Evolutionary conservation across 352 stramenopile genomes (phyloP).

Genomic region (Phytopythium delawarense): DNA sequence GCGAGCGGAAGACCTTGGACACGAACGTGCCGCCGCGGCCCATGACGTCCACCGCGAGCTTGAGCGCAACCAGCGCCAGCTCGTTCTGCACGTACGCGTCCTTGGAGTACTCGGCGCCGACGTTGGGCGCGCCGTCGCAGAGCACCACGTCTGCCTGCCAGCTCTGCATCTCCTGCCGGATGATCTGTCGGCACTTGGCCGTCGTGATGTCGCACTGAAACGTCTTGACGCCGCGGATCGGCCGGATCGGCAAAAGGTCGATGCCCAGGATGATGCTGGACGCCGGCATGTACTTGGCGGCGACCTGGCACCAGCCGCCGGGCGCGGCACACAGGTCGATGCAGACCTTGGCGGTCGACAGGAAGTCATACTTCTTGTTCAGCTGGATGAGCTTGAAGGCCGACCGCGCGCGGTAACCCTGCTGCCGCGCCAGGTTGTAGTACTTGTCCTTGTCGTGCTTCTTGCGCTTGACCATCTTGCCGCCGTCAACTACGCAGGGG

Average conservation of each 20-base stretch:
- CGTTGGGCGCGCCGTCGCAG: constrained; percentile 98
- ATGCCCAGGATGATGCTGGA: constrained; percentile 98
- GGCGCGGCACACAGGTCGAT: constrained; percentile 99
- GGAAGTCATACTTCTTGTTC: constrained; percentile 99
- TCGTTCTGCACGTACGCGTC: constrained; percentile 99
- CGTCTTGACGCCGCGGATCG: constrained; percentile 96
- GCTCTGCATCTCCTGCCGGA: constrained; percentile 91
- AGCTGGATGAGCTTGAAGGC: constrained; percentile 99
- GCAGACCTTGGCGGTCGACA: constrained; percentile 95
- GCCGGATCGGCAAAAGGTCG: constrained; percentile 97
- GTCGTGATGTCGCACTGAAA: constrained; percentile 97
- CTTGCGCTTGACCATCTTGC: constrained; percentile 92
- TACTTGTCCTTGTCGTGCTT: constrained; percentile 99
- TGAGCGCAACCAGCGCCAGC: constrained; percentile 94
- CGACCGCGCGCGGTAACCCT: constrained; percentile 97
- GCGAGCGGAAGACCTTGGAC: constrained; percentile 97
- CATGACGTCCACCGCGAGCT: constrained; percentile 97
- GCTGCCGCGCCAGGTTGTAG: constrained; percentile 98
- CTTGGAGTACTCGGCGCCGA: constrained; percentile 97
- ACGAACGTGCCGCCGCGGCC: constrained; percentile 91
- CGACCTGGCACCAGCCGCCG: constrained; percentile 97
- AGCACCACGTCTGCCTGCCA: constrained; percentile 97
- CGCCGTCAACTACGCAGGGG: neutral
- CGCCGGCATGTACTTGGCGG: constrained; percentile 87
- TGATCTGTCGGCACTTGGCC: constrained; percentile 81